Evolutionary conservation across 345 rosid species (phyloP), one percentile per base, ranked within the genome.

Genomic region (Gossypium bickii): DNA sequence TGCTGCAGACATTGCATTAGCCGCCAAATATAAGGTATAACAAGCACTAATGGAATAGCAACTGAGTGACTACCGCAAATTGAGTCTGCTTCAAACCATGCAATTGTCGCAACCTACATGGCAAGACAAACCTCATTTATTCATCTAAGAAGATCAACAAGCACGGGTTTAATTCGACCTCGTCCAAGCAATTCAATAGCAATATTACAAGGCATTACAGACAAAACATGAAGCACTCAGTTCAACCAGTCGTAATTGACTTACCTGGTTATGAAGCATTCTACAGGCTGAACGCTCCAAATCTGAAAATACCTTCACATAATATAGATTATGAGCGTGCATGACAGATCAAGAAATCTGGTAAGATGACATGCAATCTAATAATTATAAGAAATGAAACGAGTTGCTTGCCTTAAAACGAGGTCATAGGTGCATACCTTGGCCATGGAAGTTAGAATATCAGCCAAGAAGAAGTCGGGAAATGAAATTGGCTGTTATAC

Each of bases 21-120:
- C 43, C 97, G 92, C 67, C 89, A 93, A 73, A 90, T 79, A 73
- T 93, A 93, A 61, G 98, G 99, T 78, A 90, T 85, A 43, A 89
- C 99, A 66, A 95, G 94, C 83, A 88, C 91, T 38, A 95, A 61
- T 29, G 99, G 98, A 78, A 93, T 95, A 67, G 88, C 94, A 74
- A 87, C 79, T 24, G 96, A 90, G 87, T 95, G 99, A 84, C 98
- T 89, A 45, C 99, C 98, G 53, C 99, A 95, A 64, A 95, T 87
- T 66, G 99, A 94, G 75, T 93, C 98, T 74, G 99, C 98, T 82
- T 95, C 99, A 83, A 93, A 93, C 99, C 98, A 95, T 51, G 99
- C 99, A 80, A 93, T 91, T 47, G 98, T 95, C 67, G 99, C 99
- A 0, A 93, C 98, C 99, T 95, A 82, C 78, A 85, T 43, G 20